Conservation (phyloP, 495 filamentous ascomycete genomes). For the Tetracladium marchalianum region DNA sequence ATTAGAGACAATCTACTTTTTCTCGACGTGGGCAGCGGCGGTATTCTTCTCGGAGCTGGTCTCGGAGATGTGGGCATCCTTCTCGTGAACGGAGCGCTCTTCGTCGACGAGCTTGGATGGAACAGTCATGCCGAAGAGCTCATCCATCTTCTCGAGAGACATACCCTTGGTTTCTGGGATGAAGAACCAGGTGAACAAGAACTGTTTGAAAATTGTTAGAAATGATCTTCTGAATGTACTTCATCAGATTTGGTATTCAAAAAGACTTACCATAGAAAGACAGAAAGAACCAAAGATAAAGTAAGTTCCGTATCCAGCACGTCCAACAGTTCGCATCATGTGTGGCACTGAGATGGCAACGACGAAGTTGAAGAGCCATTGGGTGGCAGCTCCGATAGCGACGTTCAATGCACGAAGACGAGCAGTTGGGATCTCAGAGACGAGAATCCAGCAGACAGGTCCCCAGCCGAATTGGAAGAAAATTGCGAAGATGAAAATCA, state of each 20-base stretch:
- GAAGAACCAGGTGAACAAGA: conserved; percentile 57
- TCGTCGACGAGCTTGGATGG: conserved; percentile 8
- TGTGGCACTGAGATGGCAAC: conserved; percentile 51
- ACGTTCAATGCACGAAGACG: conserved; percentile 64
- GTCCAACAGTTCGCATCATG: conserved; percentile 56
- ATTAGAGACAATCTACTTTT: too few relatives aligned
- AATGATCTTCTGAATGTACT: conserved; percentile 23
- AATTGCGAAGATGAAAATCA: conserved; percentile 63
- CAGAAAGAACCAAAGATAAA: conserved; percentile 53
- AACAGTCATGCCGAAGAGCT: conserved; percentile 39
- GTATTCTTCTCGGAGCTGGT: neutral
- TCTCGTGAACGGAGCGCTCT: too few relatives aligned
- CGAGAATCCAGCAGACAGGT: conserved; percentile 69
- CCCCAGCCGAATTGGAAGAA: conserved; percentile 78
- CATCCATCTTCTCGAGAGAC: conserved; percentile 36
- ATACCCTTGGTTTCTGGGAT: conserved; percentile 64
- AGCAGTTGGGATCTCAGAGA: conserved; percentile 64
- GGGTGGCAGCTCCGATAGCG: conserved; percentile 56
- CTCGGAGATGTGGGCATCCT: conserved; percentile 1
- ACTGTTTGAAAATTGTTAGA: too few relatives aligned
- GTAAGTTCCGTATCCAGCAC: conserved; percentile 51
- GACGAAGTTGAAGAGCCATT: conserved; percentile 65
- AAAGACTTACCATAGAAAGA: conserved; percentile 52
- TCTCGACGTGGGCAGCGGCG: too few relatives aligned
- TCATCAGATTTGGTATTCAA: too few relatives aligned